These are phyloP conservation scores for Talaromyces piceae DNA, from an alignment of 2,329 filamentous ascomycete genomes.

Conservation along the genomic window DNA sequence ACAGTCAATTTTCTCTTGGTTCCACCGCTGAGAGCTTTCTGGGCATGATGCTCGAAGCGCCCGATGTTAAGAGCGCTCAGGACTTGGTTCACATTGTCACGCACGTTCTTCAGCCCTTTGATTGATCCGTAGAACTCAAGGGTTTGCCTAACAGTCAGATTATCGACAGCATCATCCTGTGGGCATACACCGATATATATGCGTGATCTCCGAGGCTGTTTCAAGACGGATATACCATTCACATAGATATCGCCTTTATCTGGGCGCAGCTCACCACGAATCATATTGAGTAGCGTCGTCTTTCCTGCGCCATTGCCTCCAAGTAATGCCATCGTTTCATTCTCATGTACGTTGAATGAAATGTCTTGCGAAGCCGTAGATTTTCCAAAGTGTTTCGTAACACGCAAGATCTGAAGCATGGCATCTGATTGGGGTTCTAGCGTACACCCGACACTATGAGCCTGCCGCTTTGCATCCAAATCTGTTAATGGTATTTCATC, in stretches of 20 bases:
- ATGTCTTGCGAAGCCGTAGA: constrained; percentile 81
- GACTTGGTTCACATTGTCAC: constrained; percentile 70
- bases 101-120: constrained; percentile 66
- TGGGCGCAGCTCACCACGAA: constrained; percentile 79
- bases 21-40: constrained; percentile 72
- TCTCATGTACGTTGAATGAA: constrained; percentile 69
- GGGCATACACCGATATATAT: constrained; percentile 83
- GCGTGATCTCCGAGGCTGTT: constrained; percentile 63
- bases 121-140: constrained; percentile 80
- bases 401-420: constrained; percentile 68
- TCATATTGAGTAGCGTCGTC: constrained; percentile 78
- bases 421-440: constrained; percentile 42
- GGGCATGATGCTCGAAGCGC: constrained; percentile 66
- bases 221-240: constrained; percentile 67
- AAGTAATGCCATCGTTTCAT: constrained; percentile 80
- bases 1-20: constrained; percentile 91
- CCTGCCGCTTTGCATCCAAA: neutral
- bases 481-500: constrained; percentile 33
- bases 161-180: constrained; percentile 79
- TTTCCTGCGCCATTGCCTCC: constrained; percentile 91
- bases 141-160: constrained; percentile 84
- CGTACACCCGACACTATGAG: neutral
- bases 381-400: constrained; percentile 71
- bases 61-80: constrained; percentile 72
- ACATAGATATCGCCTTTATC: constrained; percentile 74